Conservation (phyloP, 163 green algal species). For the Trebouxiophyceae sp. region DNA sequence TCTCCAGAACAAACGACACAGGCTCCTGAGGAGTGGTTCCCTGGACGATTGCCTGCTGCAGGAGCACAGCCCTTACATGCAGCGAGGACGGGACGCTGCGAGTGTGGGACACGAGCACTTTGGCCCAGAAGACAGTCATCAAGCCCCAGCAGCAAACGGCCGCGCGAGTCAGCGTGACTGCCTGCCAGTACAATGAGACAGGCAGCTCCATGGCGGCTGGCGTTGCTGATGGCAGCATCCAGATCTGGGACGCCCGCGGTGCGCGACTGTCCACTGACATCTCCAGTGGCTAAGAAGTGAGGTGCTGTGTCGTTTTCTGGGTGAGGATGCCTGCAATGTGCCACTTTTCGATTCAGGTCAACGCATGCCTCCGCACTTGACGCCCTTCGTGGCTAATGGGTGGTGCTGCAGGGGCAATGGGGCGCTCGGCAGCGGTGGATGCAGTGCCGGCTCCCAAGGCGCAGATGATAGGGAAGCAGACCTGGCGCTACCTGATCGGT, state of each 20-base stretch:
- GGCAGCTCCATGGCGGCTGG: slow-evolving; percentile 75
- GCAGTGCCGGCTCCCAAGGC: slow-evolving; percentile 40
- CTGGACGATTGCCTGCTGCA: slow-evolving; percentile 10
- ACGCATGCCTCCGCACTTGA: too few species aligned
- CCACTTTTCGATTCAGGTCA: too few species aligned
- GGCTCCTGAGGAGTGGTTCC: too few species aligned
- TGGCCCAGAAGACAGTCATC: slow-evolving; percentile 81
- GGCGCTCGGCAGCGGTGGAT: slow-evolving; percentile 59
- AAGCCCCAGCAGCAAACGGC: slow-evolving; percentile 76
- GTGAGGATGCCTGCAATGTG: too few species aligned
- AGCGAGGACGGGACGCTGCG: slow-evolving; percentile 88
- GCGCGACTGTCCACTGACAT: too few species aligned
- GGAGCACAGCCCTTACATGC: slow-evolving; percentile 66
- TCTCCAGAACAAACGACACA: too few species aligned
- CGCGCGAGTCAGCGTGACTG: slow-evolving; percentile 68
- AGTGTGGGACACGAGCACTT: slow-evolving; percentile 80
- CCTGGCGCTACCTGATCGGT: slow-evolving; percentile 65
- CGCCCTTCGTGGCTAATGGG: not conserved
- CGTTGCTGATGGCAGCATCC: slow-evolving; percentile 77
- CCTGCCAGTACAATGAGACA: slow-evolving; percentile 61
- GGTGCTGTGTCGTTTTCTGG: too few species aligned
- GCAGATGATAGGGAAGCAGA: slow-evolving; percentile 46
- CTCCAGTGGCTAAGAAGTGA: too few species aligned
- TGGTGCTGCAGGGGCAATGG: slow-evolving; percentile 63
- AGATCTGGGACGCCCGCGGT: slow-evolving; percentile 37